phyloP scores from a whole-genome alignment of 345 rosid genomes.

The Heritiera littoralis region DNA sequence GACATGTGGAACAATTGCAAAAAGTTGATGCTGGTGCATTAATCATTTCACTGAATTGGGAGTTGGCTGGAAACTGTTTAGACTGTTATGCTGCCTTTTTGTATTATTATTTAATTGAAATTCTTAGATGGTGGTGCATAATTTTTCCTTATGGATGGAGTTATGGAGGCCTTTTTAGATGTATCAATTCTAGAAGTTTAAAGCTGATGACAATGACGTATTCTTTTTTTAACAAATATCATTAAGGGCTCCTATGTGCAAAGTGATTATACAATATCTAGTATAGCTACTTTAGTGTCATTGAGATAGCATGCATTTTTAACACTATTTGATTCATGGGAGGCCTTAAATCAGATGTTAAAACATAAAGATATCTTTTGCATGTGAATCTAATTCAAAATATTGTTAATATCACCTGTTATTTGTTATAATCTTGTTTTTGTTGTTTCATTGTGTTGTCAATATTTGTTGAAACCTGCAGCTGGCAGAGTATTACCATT shows the following conservation, averaged over 20 bases:
- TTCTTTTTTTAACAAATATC: neutral
- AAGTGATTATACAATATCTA: neutral
- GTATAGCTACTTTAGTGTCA: neutral
- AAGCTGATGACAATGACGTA: neutral
- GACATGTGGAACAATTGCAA: neutral
- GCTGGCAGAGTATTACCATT: neutral
- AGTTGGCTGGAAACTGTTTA: neutral
- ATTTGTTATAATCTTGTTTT: neutral
- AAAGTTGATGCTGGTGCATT: neutral
- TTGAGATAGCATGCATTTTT: neutral
- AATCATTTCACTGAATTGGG: neutral
- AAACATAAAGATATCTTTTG: neutral
- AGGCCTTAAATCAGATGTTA: neutral
- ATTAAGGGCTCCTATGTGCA: neutral
- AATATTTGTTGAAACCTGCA: neutral
- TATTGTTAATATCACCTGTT: constrained; percentile 1
- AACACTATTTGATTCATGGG: neutral
- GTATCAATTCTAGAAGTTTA: neutral
- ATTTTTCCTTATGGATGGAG: neutral
- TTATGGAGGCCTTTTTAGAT: neutral
- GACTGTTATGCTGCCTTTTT: neutral
- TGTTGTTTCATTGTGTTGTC: neutral
- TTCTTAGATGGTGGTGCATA: neutral
- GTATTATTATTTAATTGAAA: neutral
- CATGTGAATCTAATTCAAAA: neutral